Evolutionary conservation across 2,329 filamentous ascomycete genomes (phyloP).

Genomic region (Mollisiaceae sp.): DNA sequence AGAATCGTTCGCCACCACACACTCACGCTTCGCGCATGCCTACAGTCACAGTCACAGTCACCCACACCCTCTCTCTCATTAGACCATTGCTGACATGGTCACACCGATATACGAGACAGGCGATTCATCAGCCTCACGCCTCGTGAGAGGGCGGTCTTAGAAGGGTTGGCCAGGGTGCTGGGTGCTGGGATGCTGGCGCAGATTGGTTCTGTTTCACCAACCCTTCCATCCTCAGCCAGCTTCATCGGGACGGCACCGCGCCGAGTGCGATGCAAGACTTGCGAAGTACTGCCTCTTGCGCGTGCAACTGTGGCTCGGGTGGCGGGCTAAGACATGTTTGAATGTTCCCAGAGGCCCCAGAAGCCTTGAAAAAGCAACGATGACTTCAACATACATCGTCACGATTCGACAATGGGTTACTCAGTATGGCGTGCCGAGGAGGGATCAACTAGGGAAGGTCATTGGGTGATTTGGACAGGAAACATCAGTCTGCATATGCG

Average conservation of each 20-base stretch:
- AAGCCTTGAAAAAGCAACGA: conserved; percentile 15
- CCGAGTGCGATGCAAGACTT: conserved; percentile 19
- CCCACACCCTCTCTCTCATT: conserved; percentile 11
- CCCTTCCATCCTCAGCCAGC: not conserved
- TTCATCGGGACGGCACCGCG: conserved; percentile 15
- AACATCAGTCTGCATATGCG: conserved; percentile 15
- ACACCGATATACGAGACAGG: conserved; percentile 20
- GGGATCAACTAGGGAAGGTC: conserved; percentile 5
- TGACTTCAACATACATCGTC: conserved; percentile 18
- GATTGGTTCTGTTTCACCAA: conserved; percentile 18
- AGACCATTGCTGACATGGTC: conserved; percentile 8
- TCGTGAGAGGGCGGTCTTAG: conserved; percentile 10
- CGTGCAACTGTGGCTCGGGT: conserved; percentile 21
- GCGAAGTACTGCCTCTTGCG: conserved; percentile 12
- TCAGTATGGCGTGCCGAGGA: conserved; percentile 17
- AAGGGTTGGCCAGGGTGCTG: not conserved
- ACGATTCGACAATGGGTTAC: conserved; percentile 22
- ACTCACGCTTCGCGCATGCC: not conserved
- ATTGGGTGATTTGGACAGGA: conserved; percentile 17
- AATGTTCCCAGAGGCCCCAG: conserved; percentile 1
- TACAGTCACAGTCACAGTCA: conserved; percentile 8
- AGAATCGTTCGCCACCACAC: conserved; percentile 4
- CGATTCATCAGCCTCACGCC: conserved; percentile 23
- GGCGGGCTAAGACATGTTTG: conserved; percentile 9
- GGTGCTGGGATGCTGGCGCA: conserved; percentile 3